Evolutionary conservation across 768 basidiomycete genomes (phyloP), one percentile per base, ranked within the genome.

Genomic region (Calocybe gangraenosa): DNA sequence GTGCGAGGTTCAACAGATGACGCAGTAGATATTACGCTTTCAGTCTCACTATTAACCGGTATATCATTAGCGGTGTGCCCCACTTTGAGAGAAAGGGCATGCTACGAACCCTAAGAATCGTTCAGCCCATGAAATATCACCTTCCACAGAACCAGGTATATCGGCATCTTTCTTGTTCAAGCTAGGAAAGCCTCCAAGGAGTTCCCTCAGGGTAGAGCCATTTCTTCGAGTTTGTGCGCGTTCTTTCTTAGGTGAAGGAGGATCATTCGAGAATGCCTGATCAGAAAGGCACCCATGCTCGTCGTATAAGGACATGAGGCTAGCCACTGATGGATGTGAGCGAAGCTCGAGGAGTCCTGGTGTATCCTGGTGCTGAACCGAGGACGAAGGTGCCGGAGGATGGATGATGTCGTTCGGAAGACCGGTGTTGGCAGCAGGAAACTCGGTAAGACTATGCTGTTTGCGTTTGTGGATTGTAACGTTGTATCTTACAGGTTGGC

Each of bases 41-140:
- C 69, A 10, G 65, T 65, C 59, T 79, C 78, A 10, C 78, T 81
- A 46, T 14, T 19, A n/a, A 35, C n/a, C 19, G 7, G 22, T 20
- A 14, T 28, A 37, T 20, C 14, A 19, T 34, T 9, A 23, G 17
- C 23, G 7, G n/a, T 15, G n/a, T 37, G 23, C 11, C 38, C 15
- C n/a, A 17, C 19, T 17, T 25, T 34, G 5, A 30, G 42, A 17
- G 34, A 7, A 21, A 47, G 9, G 19, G 28, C 11, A 5, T 0
- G 14, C n/a, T 14, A 56, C 79, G 46, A 53, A 88, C 87, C 73
- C 76, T 42, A 89, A 68, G 61, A 78, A 82, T 34, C 76, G 74
- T 65, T 91, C 87, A 10, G 87, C 87, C 87, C 87, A 91, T 2
- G 87, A 89, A 43, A 91, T 87, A 53, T 90, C 87, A 6, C 86